Base-by-base conservation (phyloP, 73 alveolate genomes). In the Stentor roeselii region DNA sequence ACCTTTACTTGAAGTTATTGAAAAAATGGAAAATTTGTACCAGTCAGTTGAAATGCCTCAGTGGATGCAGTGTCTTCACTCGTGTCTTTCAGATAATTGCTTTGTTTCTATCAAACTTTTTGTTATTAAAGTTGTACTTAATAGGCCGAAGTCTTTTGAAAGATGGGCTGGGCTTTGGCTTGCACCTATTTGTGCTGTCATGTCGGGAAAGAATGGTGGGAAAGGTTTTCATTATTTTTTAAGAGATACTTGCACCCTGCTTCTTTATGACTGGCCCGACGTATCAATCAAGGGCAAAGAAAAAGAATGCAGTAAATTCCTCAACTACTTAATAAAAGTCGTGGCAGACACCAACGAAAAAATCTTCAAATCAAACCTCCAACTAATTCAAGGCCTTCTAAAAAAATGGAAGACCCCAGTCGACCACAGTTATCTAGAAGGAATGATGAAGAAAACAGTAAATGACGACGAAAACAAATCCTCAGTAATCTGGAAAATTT, bases 211-310 rank as follows among this genome's bases (percentile, higher is more conserved):
- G 83, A 88, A 92, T 74, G 98, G 99, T 36, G 99, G 99, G 21
- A 92, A 93, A 86, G 99, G 99, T 59, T 95, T 97, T 90, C 98
- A 97, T 87, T 97, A 97, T 90, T 97, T 97, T 89, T 87, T 95
- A 78, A 91, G 99, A 87, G 99, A 97, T 91, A 92, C 95, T 2
- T 95, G 97, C 50, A 93, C 98, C 4, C 41, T 93, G 3, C 82
- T 95, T 14, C 84, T 93, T 76, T 84, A 95, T 3, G 95, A 95
- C 85, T 83, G 89, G 60, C 90, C 91, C n/a, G 83, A 82, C 50
- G 83, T 85, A 76, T 90, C 92, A 37, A 93, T 89, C 15, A 90
- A 86, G 1, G 34, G 60, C 59, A 83, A 58, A 87, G 84, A 82
- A 88, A 91, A 60, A 95, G 76, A 86, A 83, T 80, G 94, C 90